A percentile compares a stretch with the other conserved stretches of the same genome.
Evolutionary conservation across 139 green algal species (phyloP).

Genomic region (Chlorella sp.): DNA sequence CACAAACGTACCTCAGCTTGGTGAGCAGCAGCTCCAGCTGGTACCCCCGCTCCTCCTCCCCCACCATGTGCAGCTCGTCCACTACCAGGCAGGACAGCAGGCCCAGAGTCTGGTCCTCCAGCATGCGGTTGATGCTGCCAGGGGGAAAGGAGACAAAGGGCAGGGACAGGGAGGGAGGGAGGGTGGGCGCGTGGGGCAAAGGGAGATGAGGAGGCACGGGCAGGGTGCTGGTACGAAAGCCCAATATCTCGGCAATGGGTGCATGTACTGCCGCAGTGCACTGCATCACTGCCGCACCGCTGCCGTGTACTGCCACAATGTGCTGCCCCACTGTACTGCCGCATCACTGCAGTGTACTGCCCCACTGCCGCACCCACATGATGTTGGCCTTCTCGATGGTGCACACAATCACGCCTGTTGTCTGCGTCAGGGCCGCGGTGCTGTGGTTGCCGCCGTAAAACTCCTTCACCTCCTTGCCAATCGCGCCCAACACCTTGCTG

Average conservation of each 20-base stretch:
- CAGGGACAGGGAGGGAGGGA: no score
- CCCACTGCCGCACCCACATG: conserved; percentile 54
- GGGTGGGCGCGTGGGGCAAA: background rate
- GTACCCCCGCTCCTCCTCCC: conserved; percentile 86
- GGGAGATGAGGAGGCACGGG: no score
- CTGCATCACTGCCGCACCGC: background rate
- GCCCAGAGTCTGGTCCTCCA: conserved; percentile 45
- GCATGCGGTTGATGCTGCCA: conserved; percentile 66
- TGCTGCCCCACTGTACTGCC: background rate
- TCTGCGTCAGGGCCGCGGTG: conserved; percentile 2
- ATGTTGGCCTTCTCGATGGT: conserved; percentile 91
- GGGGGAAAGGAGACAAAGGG: background rate
- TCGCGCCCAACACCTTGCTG: conserved; percentile 56
- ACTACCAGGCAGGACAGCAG: conserved; percentile 74
- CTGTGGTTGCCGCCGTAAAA: conserved; percentile 38
- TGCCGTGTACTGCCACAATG: no score
- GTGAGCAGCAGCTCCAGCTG: conserved; percentile 97
- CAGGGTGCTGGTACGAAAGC: no score
- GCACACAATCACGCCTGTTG: conserved; percentile 75
- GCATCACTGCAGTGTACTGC: conserved; percentile 26
- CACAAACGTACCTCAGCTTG: conserved; percentile 81
- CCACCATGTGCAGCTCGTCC: conserved; percentile 84
- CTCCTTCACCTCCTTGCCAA: conserved; percentile 40
- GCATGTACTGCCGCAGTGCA: no score
- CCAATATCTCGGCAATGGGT: no score